Evolutionary conservation across 2,329 filamentous ascomycete genomes (phyloP).

Genomic region (Alternaria angustiovoidea): DNA sequence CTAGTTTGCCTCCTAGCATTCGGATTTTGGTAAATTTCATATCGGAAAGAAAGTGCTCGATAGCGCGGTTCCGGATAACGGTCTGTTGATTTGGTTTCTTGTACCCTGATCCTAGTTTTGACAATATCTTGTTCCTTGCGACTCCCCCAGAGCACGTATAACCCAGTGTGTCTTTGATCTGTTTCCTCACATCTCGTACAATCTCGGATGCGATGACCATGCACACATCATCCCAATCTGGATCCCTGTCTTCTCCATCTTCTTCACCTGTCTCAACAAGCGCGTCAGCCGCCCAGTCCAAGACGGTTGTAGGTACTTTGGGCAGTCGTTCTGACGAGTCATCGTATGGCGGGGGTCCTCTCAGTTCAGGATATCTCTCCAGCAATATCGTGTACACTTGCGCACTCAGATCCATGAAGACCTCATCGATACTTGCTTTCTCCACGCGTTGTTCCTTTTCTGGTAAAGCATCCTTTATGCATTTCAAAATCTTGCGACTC

Average conservation of each 20-base stretch:
- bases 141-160: conserved; percentile 95
- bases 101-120: conserved; percentile 88
- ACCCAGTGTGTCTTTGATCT: conserved; percentile 73
- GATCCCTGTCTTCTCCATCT: conserved; percentile 75
- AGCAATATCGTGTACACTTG: conserved; percentile 80
- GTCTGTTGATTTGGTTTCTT: conserved; percentile 96
- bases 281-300: conserved; percentile 87
- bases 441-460: conserved; percentile 75
- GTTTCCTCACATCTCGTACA: conserved; percentile 74
- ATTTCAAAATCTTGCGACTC: conserved; percentile 79
- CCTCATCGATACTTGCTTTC: conserved; percentile 95
- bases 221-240: conserved; percentile 95
- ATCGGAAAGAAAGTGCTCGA: conserved; percentile 77
- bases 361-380: conserved; percentile 77
- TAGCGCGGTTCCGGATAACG: conserved; percentile 85
- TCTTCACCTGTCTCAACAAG: conserved; percentile 80
- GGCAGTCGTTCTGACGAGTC: conserved; percentile 77
- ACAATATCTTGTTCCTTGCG: conserved; percentile 91
- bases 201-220: conserved; percentile 90
- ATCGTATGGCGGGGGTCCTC: conserved; percentile 72
- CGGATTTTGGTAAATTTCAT: conserved; percentile 97
- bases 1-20: conserved; percentile 93
- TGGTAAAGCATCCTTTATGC: conserved; percentile 78
- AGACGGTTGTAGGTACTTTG: conserved; percentile 72
- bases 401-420: conserved; percentile 89